phyloP scores from a whole-genome alignment of 116 monocot species.

The Dioscorea cayenensis region DNA sequence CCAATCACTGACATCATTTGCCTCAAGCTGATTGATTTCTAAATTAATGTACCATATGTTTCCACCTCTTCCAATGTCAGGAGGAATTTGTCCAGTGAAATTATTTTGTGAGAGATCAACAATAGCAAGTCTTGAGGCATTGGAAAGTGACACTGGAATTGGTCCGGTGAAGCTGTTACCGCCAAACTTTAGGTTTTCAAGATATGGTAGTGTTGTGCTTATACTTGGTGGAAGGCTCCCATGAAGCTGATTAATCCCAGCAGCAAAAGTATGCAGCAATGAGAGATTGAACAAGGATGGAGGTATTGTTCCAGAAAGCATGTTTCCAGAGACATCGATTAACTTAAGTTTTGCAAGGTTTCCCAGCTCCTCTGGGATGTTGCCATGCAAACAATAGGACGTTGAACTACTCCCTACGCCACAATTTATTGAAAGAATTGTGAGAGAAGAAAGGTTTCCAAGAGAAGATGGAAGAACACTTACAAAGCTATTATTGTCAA shows the following conservation, averaged over 20 bases:
- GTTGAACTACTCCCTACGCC: neutral
- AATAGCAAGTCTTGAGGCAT: constrained; percentile 2
- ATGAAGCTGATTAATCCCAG: constrained; percentile 2
- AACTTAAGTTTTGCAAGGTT: neutral
- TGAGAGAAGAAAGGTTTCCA: constrained; percentile 4
- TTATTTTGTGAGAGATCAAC: constrained; percentile 9
- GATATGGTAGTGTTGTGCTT: constrained; percentile 4
- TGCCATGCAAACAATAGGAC: constrained; percentile 3
- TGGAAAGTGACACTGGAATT: constrained; percentile 4
- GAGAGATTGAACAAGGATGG: constrained; percentile 18
- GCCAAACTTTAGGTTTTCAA: neutral
- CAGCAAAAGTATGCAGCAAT: neutral
- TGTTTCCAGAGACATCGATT: neutral
- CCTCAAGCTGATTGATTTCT: constrained; percentile 8
- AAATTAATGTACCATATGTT: neutral
- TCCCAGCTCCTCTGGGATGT: constrained; percentile 8
- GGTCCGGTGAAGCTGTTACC: constrained; percentile 4
- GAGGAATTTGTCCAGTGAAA: constrained; percentile 13
- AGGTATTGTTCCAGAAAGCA: constrained; percentile 5
- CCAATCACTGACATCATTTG: constrained; percentile 19
- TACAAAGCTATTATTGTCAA: neutral
- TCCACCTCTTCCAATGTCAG: constrained; percentile 4
- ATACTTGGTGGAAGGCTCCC: constrained; percentile 11
- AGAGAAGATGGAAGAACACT: constrained; percentile 2
- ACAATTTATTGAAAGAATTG: neutral